Evolutionary conservation across 2,329 filamentous ascomycete genomes (phyloP).

Genomic region (Mollisia scopiformis): DNA sequence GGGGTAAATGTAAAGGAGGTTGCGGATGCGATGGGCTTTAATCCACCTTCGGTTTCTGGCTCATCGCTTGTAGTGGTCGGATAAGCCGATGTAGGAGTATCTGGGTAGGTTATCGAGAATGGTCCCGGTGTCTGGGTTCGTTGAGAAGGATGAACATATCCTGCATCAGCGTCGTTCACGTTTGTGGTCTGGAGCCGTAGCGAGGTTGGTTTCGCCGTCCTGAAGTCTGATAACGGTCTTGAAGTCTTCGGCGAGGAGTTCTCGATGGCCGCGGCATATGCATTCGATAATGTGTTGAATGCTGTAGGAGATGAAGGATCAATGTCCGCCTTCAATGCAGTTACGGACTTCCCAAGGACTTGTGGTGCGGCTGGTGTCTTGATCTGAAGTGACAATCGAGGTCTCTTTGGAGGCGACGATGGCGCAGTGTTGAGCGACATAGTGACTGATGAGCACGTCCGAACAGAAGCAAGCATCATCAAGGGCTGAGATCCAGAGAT

Average conservation of each 20-base stretch:
- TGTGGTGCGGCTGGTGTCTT: conserved; percentile 47
- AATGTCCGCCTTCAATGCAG: conserved; percentile 46
- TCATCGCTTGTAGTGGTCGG: conserved; percentile 25
- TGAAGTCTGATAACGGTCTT: conserved; percentile 35
- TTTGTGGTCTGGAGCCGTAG: conserved; percentile 36
- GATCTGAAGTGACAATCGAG: conserved; percentile 60
- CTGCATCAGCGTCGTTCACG: conserved; percentile 12
- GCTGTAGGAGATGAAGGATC: conserved; percentile 63
- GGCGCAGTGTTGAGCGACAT: conserved; percentile 32
- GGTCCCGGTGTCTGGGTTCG: conserved; percentile 37
- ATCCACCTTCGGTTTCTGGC: conserved; percentile 8
- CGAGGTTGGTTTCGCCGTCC: conserved; percentile 44
- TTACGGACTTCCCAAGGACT: conserved; percentile 45
- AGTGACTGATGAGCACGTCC: conserved; percentile 27
- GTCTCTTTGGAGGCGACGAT: conserved; percentile 40
- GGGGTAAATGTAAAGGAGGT: conserved; percentile 36
- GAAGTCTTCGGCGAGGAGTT: conserved; percentile 53
- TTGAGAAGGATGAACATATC: conserved; percentile 31
- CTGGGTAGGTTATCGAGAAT: conserved; percentile 36
- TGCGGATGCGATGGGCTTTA: conserved; percentile 18
- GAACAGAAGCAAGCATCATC: conserved; percentile 33
- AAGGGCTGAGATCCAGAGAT: conserved; percentile 21
- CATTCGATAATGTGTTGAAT: conserved; percentile 69
- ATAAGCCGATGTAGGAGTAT: conserved; percentile 35
- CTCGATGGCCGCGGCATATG: conserved; percentile 65